Base-by-base conservation (phyloP, 805 yeast species). In the Blastobotrys parvus region DNA sequence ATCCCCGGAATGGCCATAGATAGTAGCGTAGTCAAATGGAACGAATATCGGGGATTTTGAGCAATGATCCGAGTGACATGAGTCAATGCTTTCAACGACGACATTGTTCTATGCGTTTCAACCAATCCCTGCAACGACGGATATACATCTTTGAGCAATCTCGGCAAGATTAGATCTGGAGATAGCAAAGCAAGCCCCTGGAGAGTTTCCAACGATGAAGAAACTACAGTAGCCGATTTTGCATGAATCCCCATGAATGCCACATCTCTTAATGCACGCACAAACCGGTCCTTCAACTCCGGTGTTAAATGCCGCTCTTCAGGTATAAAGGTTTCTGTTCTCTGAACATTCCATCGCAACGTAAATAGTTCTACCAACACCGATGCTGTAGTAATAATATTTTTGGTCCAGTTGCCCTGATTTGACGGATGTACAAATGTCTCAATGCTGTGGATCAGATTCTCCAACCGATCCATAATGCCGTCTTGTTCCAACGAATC, bases 361-460 rank as follows among this genome's bases (percentile, higher is more conserved):
- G 54, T 42, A 34, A 62, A 62, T 29, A 52, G 41, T 19, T 54
- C 60, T 0, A 79, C 72, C 41, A 86, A 63, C 35, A 77, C 72
- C 47, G 73, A 71, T n/a, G 83, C 65, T 21, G 84, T 71, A 45
- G 75, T 75, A 0, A 94, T 71, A 23, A 90, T 74, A 3, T 80
- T 66, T 21, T 72, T 62, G 0, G 94, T 74, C 97, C 97, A 89
- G n/a, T 72, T 71, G 0, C 96, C 97, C n/a, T 70, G 61, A 59
- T 89, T 89, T 0, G 97, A 88, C 4, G 98, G 98, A 60, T 92
- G 97, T 2, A 79, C 80, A 61, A 81, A 85, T 16, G 95, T 84
- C 48, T 76, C 81, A 4, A 88, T 67, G 0, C 94, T 77, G 42
- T 78, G 77, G n/a, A 82, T 52, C 21, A 84, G 64, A 0, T 77